phyloP scores from a whole-genome alignment of 305 asterid genomes.

The Fraxinus latifolia region DNA sequence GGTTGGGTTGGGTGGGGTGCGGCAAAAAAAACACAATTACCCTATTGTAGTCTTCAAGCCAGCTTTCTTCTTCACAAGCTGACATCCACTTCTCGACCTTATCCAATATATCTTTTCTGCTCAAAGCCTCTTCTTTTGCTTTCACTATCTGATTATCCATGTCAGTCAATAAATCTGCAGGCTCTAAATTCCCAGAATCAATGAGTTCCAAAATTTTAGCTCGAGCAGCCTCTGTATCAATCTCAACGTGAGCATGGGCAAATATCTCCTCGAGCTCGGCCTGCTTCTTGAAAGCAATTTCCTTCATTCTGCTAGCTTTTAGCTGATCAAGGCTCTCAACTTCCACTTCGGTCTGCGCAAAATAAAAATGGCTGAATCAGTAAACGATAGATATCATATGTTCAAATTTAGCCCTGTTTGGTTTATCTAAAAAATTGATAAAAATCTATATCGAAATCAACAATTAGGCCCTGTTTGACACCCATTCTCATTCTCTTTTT shows the following conservation, averaged over 20 bases:
- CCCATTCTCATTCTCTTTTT: no score
- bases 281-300: conserved; percentile 92
- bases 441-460: not conserved
- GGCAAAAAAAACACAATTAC: conserved; percentile 32
- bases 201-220: conserved; percentile 70
- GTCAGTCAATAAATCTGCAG: conserved; percentile 78
- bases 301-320: conserved; percentile 93
- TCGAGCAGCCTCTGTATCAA: conserved; percentile 75
- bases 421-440: not conserved
- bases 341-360: conserved; percentile 65
- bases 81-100: conserved; percentile 99
- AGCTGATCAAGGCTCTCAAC: conserved; percentile 93
- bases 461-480: not conserved
- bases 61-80: conserved; percentile 98
- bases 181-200: conserved; percentile 82
- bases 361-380: conserved; percentile 13
- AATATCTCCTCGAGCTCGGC: conserved; percentile 82
- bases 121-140: conserved; percentile 85
- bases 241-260: conserved; percentile 83
- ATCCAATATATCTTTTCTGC: conserved; percentile 92
- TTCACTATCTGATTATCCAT: conserved; percentile 82
- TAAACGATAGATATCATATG: not conserved
- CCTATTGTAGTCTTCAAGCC: conserved; percentile 97
- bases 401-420: not conserved
- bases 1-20: not conserved